A percentile compares a stretch with the other conserved stretches of the same genome.
phyloP scores from a whole-genome alignment of 306 rosid species.

The Begonia masoniana region DNA sequence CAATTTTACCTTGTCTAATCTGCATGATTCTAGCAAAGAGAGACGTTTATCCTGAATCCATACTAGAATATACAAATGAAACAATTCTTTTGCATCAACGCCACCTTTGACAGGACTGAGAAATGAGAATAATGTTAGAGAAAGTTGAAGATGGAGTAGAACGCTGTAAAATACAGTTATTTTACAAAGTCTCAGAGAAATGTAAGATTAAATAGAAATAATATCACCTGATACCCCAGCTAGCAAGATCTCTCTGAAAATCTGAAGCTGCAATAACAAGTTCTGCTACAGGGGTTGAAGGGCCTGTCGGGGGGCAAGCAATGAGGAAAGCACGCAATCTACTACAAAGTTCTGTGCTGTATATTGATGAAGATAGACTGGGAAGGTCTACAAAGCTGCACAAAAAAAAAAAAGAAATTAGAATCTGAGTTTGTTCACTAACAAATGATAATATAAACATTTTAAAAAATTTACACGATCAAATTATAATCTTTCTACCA shows the following conservation, averaged over 20 bases:
- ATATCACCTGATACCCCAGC: constrained; percentile 64
- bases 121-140: not conserved
- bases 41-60: constrained; percentile 92
- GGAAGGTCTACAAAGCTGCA: constrained; percentile 92
- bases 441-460: not conserved
- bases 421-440: not conserved
- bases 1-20: constrained; percentile 60
- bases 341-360: constrained; percentile 80
- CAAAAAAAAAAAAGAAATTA: constrained; percentile 14
- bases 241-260: constrained; percentile 71
- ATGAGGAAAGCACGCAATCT: constrained; percentile 81
- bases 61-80: constrained; percentile 79
- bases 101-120: constrained; percentile 77
- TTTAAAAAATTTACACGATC: too few species aligned
- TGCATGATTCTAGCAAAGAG: constrained; percentile 81
- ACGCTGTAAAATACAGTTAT: too few species aligned
- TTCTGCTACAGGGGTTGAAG: constrained; percentile 78
- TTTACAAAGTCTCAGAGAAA: too few species aligned
- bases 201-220: constrained; percentile 6
- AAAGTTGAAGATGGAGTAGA: too few species aligned
- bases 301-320: constrained; percentile 89
- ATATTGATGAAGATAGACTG: constrained; percentile 82
- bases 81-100: constrained; percentile 92
- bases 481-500: too few species aligned
- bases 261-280: constrained; percentile 91